Evolutionary conservation across 345 rosid genomes (phyloP).

Genomic region (Eucalyptus marginata): DNA sequence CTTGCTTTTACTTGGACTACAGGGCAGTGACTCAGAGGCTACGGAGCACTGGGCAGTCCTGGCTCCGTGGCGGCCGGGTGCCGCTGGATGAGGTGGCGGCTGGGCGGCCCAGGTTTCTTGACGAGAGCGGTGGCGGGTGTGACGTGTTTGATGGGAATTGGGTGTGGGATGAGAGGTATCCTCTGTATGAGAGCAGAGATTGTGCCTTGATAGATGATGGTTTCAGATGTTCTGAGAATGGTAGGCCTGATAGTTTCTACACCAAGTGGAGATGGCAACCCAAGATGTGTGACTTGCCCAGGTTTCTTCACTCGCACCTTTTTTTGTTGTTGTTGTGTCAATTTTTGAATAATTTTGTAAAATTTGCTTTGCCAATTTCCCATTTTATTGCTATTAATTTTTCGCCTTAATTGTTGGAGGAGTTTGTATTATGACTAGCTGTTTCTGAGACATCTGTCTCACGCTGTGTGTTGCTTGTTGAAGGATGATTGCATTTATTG

Average conservation of each 20-base stretch:
- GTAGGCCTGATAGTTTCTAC: slow-evolving; percentile 57
- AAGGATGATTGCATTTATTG: not conserved
- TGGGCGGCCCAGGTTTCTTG: slow-evolving; percentile 34
- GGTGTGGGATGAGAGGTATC: slow-evolving; percentile 62
- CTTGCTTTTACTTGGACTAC: slow-evolving; percentile 37
- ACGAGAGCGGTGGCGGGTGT: slow-evolving; percentile 35
- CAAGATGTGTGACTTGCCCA: slow-evolving; percentile 49
- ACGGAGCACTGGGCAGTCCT: slow-evolving; percentile 7
- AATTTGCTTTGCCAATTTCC: not conserved
- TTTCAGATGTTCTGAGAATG: slow-evolving; percentile 60
- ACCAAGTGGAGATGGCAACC: slow-evolving; percentile 88
- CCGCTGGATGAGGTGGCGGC: not conserved
- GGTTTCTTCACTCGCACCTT: slow-evolving; percentile 10
- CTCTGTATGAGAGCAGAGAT: slow-evolving; percentile 44
- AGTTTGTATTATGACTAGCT: not conserved
- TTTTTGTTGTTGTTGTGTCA: not conserved
- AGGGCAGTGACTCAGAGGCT: slow-evolving; percentile 4
- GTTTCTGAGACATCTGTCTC: not conserved
- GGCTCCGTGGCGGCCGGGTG: not conserved
- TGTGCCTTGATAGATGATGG: slow-evolving; percentile 41
- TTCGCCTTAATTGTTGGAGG: not conserved
- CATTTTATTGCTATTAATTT: not conserved
- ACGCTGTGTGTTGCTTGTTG: not conserved
- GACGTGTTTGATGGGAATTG: slow-evolving; percentile 61
- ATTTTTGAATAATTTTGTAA: not conserved